Percentiles rank a stretch among this genome's conserved stretches.
Evolutionary conservation across 2,329 filamentous ascomycete genomes (phyloP).

Genomic region (Colletotrichum graminicola): DNA sequence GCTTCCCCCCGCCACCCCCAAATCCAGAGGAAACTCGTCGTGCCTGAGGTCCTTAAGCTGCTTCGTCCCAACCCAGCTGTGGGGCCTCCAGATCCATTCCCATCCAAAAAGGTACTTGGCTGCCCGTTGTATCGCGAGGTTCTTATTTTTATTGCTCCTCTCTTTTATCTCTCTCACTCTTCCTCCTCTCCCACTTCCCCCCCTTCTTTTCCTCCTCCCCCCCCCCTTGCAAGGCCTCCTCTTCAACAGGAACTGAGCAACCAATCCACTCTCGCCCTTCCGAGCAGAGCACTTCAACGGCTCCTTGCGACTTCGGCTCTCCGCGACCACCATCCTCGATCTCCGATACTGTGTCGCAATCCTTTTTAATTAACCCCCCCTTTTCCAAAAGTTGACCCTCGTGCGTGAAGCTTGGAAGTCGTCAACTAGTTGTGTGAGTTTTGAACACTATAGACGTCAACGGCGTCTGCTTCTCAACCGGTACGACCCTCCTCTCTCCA

Average conservation of each 20-base stretch:
- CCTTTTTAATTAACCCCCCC: constrained; percentile 1
- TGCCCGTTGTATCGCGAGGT: constrained; percentile 36
- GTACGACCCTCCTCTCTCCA: constrained; percentile 22
- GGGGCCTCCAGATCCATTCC: constrained; percentile 22
- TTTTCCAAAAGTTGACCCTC: not conserved
- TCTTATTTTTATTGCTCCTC: constrained; percentile 9
- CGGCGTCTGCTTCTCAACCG: constrained; percentile 29
- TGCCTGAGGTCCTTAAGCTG: not conserved
- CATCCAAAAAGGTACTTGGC: constrained; percentile 30
- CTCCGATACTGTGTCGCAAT: constrained; percentile 31
- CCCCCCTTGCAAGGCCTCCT: constrained; percentile 28
- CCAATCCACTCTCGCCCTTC: constrained; percentile 24
- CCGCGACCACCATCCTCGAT: constrained; percentile 37
- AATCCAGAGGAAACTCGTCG: not conserved
- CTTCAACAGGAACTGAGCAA: constrained; percentile 38
- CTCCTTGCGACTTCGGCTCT: constrained; percentile 41
- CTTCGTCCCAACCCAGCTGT: constrained; percentile 6
- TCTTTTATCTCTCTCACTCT: not conserved
- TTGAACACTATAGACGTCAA: constrained; percentile 28
- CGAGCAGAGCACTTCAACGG: constrained; percentile 37
- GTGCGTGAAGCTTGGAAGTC: constrained; percentile 6
- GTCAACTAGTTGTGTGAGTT: constrained; percentile 9
- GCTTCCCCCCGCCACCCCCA: not conserved
- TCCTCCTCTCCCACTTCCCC: too few species aligned
- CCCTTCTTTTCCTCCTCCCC: not conserved